A percentile compares a stretch with the other conserved stretches of the same genome.
Evolutionary conservation across 2,329 filamentous ascomycete genomes (phyloP).

Genomic region (Blastomyces gilchristii): DNA sequence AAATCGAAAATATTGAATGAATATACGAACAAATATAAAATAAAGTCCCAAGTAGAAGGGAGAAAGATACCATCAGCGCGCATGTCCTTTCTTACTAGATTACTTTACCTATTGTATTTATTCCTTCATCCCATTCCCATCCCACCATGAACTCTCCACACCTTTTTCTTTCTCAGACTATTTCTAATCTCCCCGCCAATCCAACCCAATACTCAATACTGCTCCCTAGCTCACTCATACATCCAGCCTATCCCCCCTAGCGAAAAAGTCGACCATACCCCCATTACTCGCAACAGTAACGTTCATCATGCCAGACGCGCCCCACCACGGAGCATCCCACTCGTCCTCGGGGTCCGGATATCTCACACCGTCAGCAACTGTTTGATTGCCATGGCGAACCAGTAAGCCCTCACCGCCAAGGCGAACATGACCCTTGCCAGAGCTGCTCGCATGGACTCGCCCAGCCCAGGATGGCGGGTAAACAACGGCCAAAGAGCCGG

Average conservation of each 20-base stretch:
- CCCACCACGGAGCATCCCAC: conserved; percentile 17
- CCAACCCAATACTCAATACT: too few relatives aligned
- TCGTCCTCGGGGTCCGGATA: conserved; percentile 8
- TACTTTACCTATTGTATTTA: neutral
- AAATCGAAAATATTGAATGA: neutral
- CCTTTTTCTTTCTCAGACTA: neutral
- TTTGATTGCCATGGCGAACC: conserved; percentile 12
- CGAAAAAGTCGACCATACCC: conserved; percentile 10
- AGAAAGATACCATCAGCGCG: neutral
- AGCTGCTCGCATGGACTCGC: conserved; percentile 17
- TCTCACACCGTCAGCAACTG: conserved; percentile 13
- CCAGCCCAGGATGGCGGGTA: conserved; percentile 27
- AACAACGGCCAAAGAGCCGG: conserved; percentile 20
- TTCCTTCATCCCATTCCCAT: neutral
- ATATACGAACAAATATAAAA: neutral
- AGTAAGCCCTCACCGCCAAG: conserved; percentile 20
- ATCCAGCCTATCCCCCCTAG: neutral
- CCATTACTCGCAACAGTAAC: conserved; percentile 13
- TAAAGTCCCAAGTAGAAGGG: neutral
- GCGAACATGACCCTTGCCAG: conserved; percentile 10
- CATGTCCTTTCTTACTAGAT: neutral
- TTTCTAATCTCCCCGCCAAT: neutral
- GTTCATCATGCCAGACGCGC: conserved; percentile 17
- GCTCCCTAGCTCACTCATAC: neutral
- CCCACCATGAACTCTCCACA: neutral